Conservation (phyloP, 2,329 filamentous ascomycete genomes). For the Stemphylium vesicarium region DNA sequence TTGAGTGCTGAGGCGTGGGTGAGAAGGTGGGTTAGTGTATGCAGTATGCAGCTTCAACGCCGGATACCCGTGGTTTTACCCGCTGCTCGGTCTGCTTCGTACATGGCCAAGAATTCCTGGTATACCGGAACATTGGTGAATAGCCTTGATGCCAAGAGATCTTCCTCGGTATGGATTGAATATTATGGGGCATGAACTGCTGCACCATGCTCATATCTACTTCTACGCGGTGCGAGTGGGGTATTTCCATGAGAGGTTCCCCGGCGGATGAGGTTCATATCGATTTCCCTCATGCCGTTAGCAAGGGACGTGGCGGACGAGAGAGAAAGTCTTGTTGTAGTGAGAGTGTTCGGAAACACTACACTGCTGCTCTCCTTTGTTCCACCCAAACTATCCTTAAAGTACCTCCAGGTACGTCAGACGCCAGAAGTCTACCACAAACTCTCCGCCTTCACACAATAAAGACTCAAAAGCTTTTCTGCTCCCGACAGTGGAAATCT, state of each 20-base stretch:
- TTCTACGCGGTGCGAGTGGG: constrained; percentile 35
- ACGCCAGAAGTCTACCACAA: constrained; percentile 28
- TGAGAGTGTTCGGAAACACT: constrained; percentile 6
- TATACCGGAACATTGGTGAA: constrained; percentile 26
- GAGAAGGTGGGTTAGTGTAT: no score
- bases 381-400: not conserved
- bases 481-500: constrained; percentile 25
- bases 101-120: constrained; percentile 29
- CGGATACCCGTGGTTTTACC: constrained; percentile 12
- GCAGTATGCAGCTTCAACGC: no score
- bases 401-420: not conserved
- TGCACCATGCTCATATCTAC: constrained; percentile 38
- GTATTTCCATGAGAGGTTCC: constrained; percentile 23
- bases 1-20: not conserved
- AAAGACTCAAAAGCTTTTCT: constrained; percentile 22
- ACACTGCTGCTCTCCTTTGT: not conserved
- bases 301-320: not conserved
- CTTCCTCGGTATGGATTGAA: constrained; percentile 24
- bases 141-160: constrained; percentile 32
- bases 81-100: constrained; percentile 31
- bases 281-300: not conserved
- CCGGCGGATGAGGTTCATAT: constrained; percentile 21
- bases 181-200: constrained; percentile 39
- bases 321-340: not conserved
- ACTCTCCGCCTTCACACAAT: constrained; percentile 36